Conservation (phyloP, 495 filamentous ascomycete species). For the Haplographium delicatum region DNA sequence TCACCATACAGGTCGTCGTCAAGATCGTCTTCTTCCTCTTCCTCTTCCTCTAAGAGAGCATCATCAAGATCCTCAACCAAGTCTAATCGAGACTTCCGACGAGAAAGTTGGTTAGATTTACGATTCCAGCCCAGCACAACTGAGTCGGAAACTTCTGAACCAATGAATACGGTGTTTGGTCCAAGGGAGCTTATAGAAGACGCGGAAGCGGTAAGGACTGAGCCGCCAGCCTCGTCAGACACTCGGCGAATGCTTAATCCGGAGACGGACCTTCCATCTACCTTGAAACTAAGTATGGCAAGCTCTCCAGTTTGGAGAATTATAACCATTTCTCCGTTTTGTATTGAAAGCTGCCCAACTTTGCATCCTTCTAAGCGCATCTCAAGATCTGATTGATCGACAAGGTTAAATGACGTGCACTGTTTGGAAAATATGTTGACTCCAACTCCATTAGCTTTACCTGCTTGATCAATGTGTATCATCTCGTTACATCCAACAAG, state of each 20-base stretch:
- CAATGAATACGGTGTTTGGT: conserved; percentile 72
- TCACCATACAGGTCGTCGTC: conserved; percentile 68
- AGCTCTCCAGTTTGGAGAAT: conserved; percentile 72
- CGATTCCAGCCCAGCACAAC: conserved; percentile 73
- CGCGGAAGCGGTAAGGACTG: conserved; percentile 55
- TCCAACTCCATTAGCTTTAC: conserved; percentile 88
- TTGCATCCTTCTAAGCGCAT: conserved; percentile 79
- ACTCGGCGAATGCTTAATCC: conserved; percentile 67
- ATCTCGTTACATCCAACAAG: conserved; percentile 85
- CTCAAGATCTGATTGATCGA: conserved; percentile 76
- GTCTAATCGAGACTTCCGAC: conserved; percentile 21
- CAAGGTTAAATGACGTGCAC: conserved; percentile 70
- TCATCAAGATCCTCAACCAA: conserved; percentile 41
- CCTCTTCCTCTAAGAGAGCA: conserved; percentile 45
- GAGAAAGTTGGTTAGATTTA: conserved; percentile 36
- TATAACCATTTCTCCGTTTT: conserved; percentile 78
- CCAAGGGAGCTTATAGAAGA: conserved; percentile 65
- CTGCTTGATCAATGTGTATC: conserved; percentile 93
- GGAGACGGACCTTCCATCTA: conserved; percentile 91
- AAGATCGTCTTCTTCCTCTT: conserved; percentile 47
- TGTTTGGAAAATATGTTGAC: conserved; percentile 84
- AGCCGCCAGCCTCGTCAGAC: conserved; percentile 51
- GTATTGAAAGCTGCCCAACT: conserved; percentile 67
- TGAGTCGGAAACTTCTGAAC: conserved; percentile 80
- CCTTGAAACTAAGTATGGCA: conserved; percentile 70